phyloP scores from a whole-genome alignment of 78 protist species.

The Chrysochromulina tobinii region DNA sequence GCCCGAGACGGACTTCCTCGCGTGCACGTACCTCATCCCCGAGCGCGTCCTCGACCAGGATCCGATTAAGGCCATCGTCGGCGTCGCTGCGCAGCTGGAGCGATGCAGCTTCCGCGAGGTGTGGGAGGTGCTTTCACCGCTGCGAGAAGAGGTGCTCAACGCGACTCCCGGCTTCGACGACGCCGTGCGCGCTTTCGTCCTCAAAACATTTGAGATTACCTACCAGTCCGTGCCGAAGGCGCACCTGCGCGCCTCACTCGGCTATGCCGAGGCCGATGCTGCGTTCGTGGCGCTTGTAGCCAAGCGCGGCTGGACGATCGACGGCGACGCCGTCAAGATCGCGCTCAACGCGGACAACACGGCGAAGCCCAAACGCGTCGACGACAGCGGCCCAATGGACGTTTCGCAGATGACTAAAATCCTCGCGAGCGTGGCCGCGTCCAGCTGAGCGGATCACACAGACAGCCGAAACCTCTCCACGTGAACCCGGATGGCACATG shows the following conservation, averaged over 20 bases:
- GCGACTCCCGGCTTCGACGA: neutral
- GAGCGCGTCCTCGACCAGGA: neutral
- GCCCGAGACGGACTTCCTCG: slow-evolving; percentile 21
- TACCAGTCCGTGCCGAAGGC: neutral
- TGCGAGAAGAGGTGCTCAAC: neutral
- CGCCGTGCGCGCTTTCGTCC: neutral
- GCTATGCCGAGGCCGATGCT: neutral
- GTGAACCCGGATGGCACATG: too few species aligned
- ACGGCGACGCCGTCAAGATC: neutral
- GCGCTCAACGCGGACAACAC: neutral
- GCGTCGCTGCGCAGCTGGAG: neutral
- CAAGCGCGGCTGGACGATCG: neutral
- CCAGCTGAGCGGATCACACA: too few species aligned
- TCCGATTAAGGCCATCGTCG: neutral
- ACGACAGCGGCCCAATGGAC: neutral
- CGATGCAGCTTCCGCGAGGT: neutral
- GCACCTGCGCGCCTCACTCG: neutral
- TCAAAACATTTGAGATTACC: neutral
- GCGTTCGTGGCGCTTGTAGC: neutral
- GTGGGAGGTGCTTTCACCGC: neutral
- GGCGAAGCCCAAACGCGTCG: neutral
- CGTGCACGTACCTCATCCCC: slow-evolving; percentile 33
- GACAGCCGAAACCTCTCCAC: too few species aligned
- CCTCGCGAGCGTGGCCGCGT: neutral
- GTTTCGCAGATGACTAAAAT: neutral